A percentile compares a stretch with the other conserved stretches of the same genome.
phyloP scores from a whole-genome alignment of 306 rosid genomes.

The Fragaria vesca region DNA sequence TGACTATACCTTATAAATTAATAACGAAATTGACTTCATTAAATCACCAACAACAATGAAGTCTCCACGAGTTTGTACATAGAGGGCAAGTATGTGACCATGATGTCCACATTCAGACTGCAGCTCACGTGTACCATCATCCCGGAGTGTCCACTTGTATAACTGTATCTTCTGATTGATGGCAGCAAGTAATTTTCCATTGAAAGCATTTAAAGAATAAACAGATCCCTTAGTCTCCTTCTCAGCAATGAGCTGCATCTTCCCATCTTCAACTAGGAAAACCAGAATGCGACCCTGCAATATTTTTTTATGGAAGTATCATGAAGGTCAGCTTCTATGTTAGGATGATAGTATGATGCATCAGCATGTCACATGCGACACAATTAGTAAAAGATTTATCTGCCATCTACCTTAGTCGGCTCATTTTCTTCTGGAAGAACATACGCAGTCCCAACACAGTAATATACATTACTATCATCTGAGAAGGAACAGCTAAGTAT shows the following conservation, averaged over 20 bases:
- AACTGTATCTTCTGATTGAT: slow-evolving; percentile 97
- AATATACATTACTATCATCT: slow-evolving; percentile 83
- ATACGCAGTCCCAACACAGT: slow-evolving; percentile 96
- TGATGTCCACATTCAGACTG: slow-evolving; percentile 99
- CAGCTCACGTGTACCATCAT: slow-evolving; percentile 86
- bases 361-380: slow-evolving; percentile 13
- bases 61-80: slow-evolving; percentile 95
- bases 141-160: slow-evolving; percentile 97
- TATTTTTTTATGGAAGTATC: slow-evolving; percentile 7
- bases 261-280: slow-evolving; percentile 92
- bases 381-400: background rate
- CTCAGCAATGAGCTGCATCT: slow-evolving; percentile 91
- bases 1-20: slow-evolving; percentile 83
- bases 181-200: slow-evolving; percentile 94
- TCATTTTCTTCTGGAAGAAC: slow-evolving; percentile 96
- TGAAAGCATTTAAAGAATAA: slow-evolving; percentile 87
- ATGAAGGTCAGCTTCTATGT: background rate
- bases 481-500: slow-evolving; percentile 98
- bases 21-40: slow-evolving; percentile 90
- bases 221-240: slow-evolving; percentile 98
- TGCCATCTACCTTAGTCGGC: slow-evolving; percentile 71
- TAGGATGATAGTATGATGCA: background rate
- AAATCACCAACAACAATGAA: slow-evolving; percentile 97
- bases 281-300: slow-evolving; percentile 91
- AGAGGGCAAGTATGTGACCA: slow-evolving; percentile 97